Base-by-base conservation (phyloP, 1,284 basidiomycete species). In the Microbotryum silenes-acaulis region DNA sequence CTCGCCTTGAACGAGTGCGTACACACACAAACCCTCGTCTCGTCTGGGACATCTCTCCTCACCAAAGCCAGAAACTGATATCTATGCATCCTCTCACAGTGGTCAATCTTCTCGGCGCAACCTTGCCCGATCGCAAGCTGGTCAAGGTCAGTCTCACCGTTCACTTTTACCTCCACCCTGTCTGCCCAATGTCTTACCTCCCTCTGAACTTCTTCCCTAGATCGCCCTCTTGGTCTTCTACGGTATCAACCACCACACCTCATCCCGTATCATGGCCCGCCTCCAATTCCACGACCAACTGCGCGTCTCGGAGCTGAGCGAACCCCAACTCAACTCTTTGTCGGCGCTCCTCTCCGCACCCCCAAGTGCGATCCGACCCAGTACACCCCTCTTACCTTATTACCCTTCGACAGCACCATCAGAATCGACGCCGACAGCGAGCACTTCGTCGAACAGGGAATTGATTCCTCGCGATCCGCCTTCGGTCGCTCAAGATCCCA, bases 311-410 rank as follows among this genome's bases (percentile, higher is more conserved):
- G 82, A 88, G 72, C 79, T 94, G 29, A 84, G 86, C 14, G 84
- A 89, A 29, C 78, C 81, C 31, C 91, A 94, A 79, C 79, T 91
- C 60, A 92, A 88, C 18, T 81, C 85, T 45, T 81, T 94, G 20
- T 86, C 89, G 12, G 88, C 91, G 14, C 91, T 91, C 76, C 83
- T 94, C 16, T 91, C 89, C 1, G 89, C 89, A 0, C 91, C 91
- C 0, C 77, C 81, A 29, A 87, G 86, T 27, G 81, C 85, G 18
- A 78, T 81, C 14, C 81, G 82, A 25, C 79, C 82, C 33, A 83
- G 81, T 49, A 82, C 78, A 57, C 81, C 81, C 68, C 85, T 59
- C 51, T 57, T 27, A 14, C 67, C 57, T n/a, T 67, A 64, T 56
- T 49, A 57, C 45, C 12, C 63, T 29, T 31, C 62, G 27, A 42